Conservation (phyloP, 345 rosid genomes). For the Rubroshorea leprosula region DNA sequence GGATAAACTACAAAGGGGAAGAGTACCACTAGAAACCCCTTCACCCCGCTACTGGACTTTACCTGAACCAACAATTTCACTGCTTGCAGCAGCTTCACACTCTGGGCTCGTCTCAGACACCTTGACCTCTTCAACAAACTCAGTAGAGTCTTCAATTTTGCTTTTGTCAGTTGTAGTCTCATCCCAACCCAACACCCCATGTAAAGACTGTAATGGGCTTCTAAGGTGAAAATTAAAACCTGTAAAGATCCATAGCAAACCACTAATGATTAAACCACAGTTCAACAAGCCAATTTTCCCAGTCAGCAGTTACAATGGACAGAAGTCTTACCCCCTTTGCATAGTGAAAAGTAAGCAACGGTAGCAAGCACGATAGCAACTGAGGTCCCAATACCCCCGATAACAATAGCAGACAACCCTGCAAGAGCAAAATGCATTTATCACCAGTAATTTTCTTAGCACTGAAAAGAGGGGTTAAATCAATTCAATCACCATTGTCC, state of each 20-base stretch:
- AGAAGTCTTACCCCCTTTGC: conserved; percentile 36
- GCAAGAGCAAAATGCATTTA: conserved; percentile 8
- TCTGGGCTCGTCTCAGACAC: conserved; percentile 24
- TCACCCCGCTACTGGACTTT: neutral
- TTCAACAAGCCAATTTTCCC: neutral
- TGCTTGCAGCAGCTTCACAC: conserved; percentile 19
- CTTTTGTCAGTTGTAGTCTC: conserved; percentile 17
- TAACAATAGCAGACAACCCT: conserved; percentile 43
- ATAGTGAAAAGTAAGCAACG: conserved; percentile 51
- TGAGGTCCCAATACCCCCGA: conserved; percentile 55
- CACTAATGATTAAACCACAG: conserved; percentile 1
- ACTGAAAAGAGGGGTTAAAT: neutral
- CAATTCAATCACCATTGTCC: neutral
- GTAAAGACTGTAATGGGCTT: conserved; percentile 23
- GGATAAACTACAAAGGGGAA: neutral
- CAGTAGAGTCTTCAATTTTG: conserved; percentile 18
- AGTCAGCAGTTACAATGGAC: neutral
- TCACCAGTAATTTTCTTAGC: neutral
- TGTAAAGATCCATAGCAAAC: conserved; percentile 23
- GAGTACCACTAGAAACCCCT: neutral
- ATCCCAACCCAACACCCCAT: conserved; percentile 21
- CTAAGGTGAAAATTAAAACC: conserved; percentile 42
- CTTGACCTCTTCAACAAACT: conserved; percentile 24
- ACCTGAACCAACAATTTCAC: conserved; percentile 31
- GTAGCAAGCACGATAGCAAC: conserved; percentile 46